These are phyloP conservation scores for Theileria equi DNA, from an alignment of 169 alveolate genomes.

Conservation along the genomic window DNA sequence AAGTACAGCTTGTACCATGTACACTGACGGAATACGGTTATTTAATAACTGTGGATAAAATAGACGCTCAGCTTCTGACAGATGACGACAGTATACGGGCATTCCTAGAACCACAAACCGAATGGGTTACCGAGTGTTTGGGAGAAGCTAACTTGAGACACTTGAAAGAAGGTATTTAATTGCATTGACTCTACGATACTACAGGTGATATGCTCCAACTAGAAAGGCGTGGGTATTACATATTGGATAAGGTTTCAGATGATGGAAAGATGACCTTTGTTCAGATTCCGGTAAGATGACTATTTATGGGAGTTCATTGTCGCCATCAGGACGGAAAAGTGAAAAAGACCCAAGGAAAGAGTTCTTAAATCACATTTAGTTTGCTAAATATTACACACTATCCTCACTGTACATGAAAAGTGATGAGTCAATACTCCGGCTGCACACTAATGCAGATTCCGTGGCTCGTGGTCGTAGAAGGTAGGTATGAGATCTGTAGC, in stretches of 20 bases:
- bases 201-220: slow-evolving; percentile 88
- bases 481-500: no score
- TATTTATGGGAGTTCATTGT: not conserved
- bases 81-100: slow-evolving; percentile 60
- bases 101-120: slow-evolving; percentile 61
- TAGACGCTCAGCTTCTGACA: slow-evolving; percentile 84
- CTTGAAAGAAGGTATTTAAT: slow-evolving; percentile 46
- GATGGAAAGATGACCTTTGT: slow-evolving; percentile 72
- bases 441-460: no score
- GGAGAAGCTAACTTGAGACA: slow-evolving; percentile 79
- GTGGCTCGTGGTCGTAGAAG: no score
- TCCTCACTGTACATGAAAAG: no score
- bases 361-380: no score
- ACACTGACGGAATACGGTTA: slow-evolving; percentile 91
- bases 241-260: slow-evolving; percentile 81
- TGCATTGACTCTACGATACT: not conserved
- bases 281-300: slow-evolving; percentile 92
- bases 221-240: slow-evolving; percentile 97
- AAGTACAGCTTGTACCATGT: slow-evolving; percentile 65
- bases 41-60: slow-evolving; percentile 87
- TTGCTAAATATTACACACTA: no score
- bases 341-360: slow-evolving; percentile 32
- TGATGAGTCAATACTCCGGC: no score
- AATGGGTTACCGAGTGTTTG: slow-evolving; percentile 77
- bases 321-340: slow-evolving; percentile 60